These are phyloP conservation scores for Hypoxylon intermedium DNA, from an alignment of 495 filamentous ascomycete genomes.

Conservation along the genomic window DNA sequence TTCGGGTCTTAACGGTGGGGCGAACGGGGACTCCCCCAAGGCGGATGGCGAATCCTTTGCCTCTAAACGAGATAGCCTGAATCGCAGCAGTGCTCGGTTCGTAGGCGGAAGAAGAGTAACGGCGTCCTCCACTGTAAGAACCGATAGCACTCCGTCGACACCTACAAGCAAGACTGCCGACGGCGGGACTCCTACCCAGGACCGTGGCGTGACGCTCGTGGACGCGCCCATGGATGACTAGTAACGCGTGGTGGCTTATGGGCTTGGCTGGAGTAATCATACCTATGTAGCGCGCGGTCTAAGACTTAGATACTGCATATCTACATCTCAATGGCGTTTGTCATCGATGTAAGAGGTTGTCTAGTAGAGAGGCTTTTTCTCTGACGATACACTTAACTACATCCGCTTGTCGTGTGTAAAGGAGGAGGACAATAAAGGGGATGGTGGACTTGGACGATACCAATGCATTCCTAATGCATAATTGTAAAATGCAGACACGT, in stretches of 20 bases:
- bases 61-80: conserved; percentile 61
- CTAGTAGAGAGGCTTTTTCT: no score
- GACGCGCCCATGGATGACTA: conserved; percentile 89
- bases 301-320: background rate
- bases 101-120: conserved; percentile 51
- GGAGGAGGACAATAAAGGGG: conserved; percentile 8
- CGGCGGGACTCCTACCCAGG: conserved; percentile 38
- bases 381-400: no score
- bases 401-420: background rate
- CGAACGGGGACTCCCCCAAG: conserved; percentile 54
- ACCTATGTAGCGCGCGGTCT: background rate
- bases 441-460: no score
- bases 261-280: background rate
- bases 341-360: no score
- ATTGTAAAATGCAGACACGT: conserved; percentile 7
- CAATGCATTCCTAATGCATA: conserved; percentile 7
- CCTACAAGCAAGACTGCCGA: conserved; percentile 39
- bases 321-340: background rate
- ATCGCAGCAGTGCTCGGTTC: conserved; percentile 54
- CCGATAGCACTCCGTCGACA: conserved; percentile 37
- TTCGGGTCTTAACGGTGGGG: conserved; percentile 50
- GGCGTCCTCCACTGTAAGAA: conserved; percentile 20
- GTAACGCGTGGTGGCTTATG: conserved; percentile 31
- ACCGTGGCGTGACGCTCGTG: conserved; percentile 74
- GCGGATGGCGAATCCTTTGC: conserved; percentile 44